A percentile compares a stretch with the other conserved stretches of the same genome.
Evolutionary conservation across 495 filamentous ascomycete species (phyloP).

Genomic region (Aspergillus nidulans): DNA sequence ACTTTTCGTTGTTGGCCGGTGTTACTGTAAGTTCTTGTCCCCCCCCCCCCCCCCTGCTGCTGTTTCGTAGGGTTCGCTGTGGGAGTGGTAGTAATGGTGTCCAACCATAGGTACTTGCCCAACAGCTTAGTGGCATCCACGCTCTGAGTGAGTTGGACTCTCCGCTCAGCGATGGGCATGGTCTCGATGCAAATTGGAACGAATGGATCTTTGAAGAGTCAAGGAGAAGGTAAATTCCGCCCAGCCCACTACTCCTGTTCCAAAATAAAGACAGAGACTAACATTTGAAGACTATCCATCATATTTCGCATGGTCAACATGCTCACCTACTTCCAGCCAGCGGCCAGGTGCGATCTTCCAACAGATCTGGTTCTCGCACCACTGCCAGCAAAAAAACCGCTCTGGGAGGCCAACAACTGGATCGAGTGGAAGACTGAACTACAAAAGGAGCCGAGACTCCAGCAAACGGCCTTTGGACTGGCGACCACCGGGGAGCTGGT

Average conservation of each 20-base stretch:
- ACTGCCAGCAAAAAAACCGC: conserved; percentile 41
- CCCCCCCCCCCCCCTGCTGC: background rate
- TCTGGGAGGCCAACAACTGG: conserved; percentile 45
- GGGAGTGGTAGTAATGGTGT: background rate
- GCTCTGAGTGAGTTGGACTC: background rate
- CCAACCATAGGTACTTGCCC: background rate
- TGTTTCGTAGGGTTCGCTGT: no score
- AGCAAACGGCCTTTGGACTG: conserved; percentile 30
- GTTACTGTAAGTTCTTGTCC: conserved; percentile 24
- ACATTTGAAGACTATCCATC: conserved; percentile 29
- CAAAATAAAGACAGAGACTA: conserved; percentile 17
- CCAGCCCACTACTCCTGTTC: background rate
- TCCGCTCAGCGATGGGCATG: background rate
- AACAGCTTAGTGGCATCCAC: background rate
- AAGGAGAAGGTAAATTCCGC: background rate
- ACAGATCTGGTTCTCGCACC: conserved; percentile 38
- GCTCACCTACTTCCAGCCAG: conserved; percentile 44
- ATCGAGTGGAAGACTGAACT: conserved; percentile 29
- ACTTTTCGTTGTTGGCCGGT: conserved; percentile 31
- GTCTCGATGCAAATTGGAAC: background rate
- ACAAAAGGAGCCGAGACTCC: conserved; percentile 17
- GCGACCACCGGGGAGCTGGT: conserved; percentile 34
- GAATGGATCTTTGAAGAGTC: conserved; percentile 41
- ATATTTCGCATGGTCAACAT: conserved; percentile 41
- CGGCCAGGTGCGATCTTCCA: conserved; percentile 34